These are phyloP conservation scores for Penicillium freii DNA, from an alignment of 2,329 filamentous ascomycete species.

Conservation along the genomic window DNA sequence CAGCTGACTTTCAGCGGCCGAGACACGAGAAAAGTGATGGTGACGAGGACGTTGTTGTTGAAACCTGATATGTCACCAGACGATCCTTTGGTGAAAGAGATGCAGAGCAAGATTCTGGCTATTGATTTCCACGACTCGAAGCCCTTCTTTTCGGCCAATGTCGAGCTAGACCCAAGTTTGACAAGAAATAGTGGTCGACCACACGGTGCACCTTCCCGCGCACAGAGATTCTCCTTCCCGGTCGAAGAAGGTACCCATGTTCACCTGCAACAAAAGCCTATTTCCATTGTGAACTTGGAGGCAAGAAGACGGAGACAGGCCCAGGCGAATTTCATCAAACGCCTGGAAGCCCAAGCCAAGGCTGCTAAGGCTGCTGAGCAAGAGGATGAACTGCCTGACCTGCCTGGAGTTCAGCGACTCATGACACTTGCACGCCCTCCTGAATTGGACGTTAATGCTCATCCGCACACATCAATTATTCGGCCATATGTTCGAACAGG, in stretches of 20 bases:
- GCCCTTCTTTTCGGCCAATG: constrained; percentile 47
- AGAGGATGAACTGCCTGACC: neutral
- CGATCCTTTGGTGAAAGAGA: constrained; percentile 46
- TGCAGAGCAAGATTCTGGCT: constrained; percentile 53
- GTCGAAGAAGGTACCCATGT: constrained; percentile 37
- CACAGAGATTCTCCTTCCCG: constrained; percentile 23
- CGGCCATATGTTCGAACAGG: constrained; percentile 16
- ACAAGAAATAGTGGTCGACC: constrained; percentile 27
- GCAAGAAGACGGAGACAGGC: constrained; percentile 27
- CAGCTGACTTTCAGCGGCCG: constrained; percentile 54
- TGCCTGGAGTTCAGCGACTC: constrained; percentile 24
- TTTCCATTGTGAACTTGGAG: constrained; percentile 29
- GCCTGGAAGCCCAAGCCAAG: constrained; percentile 17
- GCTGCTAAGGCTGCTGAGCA: neutral
- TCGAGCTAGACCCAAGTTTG: constrained; percentile 38
- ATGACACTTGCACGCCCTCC: constrained; percentile 29
- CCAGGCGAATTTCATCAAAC: constrained; percentile 27
- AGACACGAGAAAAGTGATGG: constrained; percentile 47
- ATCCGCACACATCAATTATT: constrained; percentile 28
- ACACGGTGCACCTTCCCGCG: constrained; percentile 8
- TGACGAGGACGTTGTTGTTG: constrained; percentile 52
- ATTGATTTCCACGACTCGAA: constrained; percentile 33
- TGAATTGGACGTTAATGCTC: constrained; percentile 13
- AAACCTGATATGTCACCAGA: constrained; percentile 47
- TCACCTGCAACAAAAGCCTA: constrained; percentile 39